Percentiles rank a stretch among this genome's conserved stretches.
phyloP scores from a whole-genome alignment of 176 grass and related monocot genomes.

The Puccinellia tenuiflora region DNA sequence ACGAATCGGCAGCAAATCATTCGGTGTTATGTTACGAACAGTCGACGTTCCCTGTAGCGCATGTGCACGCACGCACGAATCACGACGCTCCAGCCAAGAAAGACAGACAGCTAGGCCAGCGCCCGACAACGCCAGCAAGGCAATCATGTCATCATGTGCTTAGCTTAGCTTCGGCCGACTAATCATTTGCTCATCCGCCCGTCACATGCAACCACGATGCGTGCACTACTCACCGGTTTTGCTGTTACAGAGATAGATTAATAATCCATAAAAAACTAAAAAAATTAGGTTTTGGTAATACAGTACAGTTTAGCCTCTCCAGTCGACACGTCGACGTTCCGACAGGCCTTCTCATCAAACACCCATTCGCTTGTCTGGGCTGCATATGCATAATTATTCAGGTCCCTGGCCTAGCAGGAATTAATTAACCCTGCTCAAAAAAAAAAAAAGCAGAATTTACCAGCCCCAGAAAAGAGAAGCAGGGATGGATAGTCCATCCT shows the following conservation, averaged over 20 bases:
- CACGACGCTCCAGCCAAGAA: background rate
- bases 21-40: background rate
- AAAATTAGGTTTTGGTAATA: too few species aligned
- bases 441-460: too few species aligned
- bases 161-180: background rate
- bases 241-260: background rate
- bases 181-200: background rate
- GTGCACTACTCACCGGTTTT: background rate
- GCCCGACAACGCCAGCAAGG: conserved; percentile 13
- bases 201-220: background rate
- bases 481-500: background rate
- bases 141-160: conserved; percentile 5
- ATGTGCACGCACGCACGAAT: conserved; percentile 2
- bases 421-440: too few species aligned
- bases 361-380: background rate
- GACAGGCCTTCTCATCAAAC: background rate
- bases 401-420: background rate
- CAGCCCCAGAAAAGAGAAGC: background rate
- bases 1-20: background rate
- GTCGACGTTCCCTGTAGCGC: background rate
- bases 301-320: background rate
- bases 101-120: background rate
- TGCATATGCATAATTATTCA: background rate
- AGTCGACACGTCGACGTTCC: background rate
- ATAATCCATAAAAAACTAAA: too few species aligned